Base-by-base conservation (phyloP, 257 asterid genomes). In the Solanum pennellii region DNA sequence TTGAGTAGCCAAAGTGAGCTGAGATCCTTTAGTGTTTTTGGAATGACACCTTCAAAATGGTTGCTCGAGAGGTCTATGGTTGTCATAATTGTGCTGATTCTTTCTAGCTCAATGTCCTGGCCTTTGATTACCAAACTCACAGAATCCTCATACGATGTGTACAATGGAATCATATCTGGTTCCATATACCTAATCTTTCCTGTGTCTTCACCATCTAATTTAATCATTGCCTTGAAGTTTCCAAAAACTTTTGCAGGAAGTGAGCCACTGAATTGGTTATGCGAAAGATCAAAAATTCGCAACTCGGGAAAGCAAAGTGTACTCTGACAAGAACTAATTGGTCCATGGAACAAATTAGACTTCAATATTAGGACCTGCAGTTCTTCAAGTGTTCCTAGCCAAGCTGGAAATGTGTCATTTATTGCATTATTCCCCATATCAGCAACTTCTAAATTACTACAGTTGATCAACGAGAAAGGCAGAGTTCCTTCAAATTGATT, bases 301-400 rank as follows among this genome's bases (percentile, higher is more conserved):
- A 47, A 47, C 59, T 14, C 15, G 8, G 59, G 59, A 47, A 47
- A 47, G 59, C 20, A 47, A 60, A 60, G 9, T 5, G 49, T 44
- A 44, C 6, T 47, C 3, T 47, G 7, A 4, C 59, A 13, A 47
- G 20, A 14, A 47, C 3, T 47, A 4, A 47, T 47, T 13, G 59
- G 59, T 47, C 59, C 59, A 47, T 12, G 44, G 39, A 87, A 79
- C 82, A 23, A 20, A 29, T 87, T 45, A 0, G 52, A 45, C 16
- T 45, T 87, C 4, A 87, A 27, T 20, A 87, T 33, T 9, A 87
- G 52, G 69, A 87, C 88, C 7, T 41, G 47, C 25, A 87, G 35
- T 8, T 2, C 3, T 41, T 5, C 12, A 41, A 76, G 80, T 29
- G 39, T 7, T 68, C 75, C 75, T 6, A 68, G 20, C 39, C 75